Conservation (phyloP, 805 yeast genomes). For the Candida loeiensis region DNA sequence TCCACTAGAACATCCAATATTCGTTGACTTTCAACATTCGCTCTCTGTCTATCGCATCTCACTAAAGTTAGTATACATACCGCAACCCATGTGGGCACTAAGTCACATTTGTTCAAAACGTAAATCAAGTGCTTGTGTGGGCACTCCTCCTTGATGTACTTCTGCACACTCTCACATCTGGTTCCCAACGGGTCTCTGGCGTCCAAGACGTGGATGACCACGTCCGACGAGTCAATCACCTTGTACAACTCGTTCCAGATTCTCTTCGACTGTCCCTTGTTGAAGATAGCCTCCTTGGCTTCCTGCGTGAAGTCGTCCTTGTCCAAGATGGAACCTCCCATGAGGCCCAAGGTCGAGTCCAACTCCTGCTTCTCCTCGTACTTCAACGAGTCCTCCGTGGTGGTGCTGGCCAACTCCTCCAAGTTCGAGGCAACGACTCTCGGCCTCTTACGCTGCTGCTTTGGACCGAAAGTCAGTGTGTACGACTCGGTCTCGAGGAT, state of each 20-base stretch:
- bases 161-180: slow-evolving; percentile 89
- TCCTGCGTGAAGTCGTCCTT: slow-evolving; percentile 84
- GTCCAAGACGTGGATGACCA: slow-evolving; percentile 91
- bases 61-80: slow-evolving; percentile 57
- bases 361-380: slow-evolving; percentile 76
- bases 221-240: slow-evolving; percentile 96
- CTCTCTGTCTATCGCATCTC: neutral
- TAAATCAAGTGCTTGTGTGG: slow-evolving; percentile 95
- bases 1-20: too few species aligned
- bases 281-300: slow-evolving; percentile 93
- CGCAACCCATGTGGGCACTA: slow-evolving; percentile 99
- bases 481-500: slow-evolving; percentile 88
- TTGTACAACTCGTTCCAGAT: slow-evolving; percentile 97
- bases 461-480: slow-evolving; percentile 85
- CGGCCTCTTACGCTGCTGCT: slow-evolving; percentile 89
- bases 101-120: slow-evolving; percentile 94
- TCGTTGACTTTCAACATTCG: too few species aligned
- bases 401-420: slow-evolving; percentile 66
- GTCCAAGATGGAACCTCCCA: slow-evolving; percentile 59
- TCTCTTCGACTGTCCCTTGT: slow-evolving; percentile 96
- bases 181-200: slow-evolving; percentile 98
- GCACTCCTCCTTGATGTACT: slow-evolving; percentile 87
- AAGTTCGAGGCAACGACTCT: slow-evolving; percentile 72
- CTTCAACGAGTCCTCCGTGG: slow-evolving; percentile 53
- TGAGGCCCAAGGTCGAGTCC: slow-evolving; percentile 70